phyloP scores from a whole-genome alignment of 2,329 filamentous ascomycete species.

The Trichoderma cornu-damae region DNA sequence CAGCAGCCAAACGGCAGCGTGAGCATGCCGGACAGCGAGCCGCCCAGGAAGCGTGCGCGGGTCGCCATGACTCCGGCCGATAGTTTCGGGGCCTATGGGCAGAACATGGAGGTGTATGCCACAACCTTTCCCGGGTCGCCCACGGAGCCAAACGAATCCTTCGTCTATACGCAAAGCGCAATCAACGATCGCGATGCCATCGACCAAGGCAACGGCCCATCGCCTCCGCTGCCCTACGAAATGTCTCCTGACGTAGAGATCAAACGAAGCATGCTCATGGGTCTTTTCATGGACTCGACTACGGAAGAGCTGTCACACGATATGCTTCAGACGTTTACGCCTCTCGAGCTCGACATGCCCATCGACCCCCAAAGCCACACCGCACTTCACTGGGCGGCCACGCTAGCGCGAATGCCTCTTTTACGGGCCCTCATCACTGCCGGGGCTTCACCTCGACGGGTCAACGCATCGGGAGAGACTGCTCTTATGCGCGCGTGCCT shows the following conservation, averaged over 20 bases:
- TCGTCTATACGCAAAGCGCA: slow-evolving; percentile 56
- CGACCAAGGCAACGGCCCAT: slow-evolving; percentile 51
- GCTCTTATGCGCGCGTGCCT: slow-evolving; percentile 87
- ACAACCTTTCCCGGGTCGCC: slow-evolving; percentile 62
- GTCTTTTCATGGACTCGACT: slow-evolving; percentile 71
- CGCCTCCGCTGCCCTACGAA: slow-evolving; percentile 60
- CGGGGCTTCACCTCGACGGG: slow-evolving; percentile 80
- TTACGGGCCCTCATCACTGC: slow-evolving; percentile 74
- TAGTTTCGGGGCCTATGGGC: slow-evolving; percentile 51
- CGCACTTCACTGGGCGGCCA: slow-evolving; percentile 93
- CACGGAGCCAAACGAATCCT: slow-evolving; percentile 76
- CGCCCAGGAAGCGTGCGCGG: slow-evolving; percentile 73
- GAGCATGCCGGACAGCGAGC: slow-evolving; percentile 58
- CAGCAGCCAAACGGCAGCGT: slow-evolving; percentile 35
- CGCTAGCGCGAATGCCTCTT: slow-evolving; percentile 77
- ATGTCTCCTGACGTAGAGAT: slow-evolving; percentile 63
- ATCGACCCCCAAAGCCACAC: slow-evolving; percentile 87
- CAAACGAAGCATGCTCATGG: slow-evolving; percentile 76
- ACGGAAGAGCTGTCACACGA: slow-evolving; percentile 67
- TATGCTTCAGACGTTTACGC: slow-evolving; percentile 68
- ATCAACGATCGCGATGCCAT: slow-evolving; percentile 40
- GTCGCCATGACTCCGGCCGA: slow-evolving; percentile 51
- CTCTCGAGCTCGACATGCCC: slow-evolving; percentile 82
- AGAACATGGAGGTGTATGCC: slow-evolving; percentile 43
- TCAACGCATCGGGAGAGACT: slow-evolving; percentile 86